Base-by-base conservation (phyloP, 2,329 filamentous ascomycete species). In the Claviceps pusilla region DNA sequence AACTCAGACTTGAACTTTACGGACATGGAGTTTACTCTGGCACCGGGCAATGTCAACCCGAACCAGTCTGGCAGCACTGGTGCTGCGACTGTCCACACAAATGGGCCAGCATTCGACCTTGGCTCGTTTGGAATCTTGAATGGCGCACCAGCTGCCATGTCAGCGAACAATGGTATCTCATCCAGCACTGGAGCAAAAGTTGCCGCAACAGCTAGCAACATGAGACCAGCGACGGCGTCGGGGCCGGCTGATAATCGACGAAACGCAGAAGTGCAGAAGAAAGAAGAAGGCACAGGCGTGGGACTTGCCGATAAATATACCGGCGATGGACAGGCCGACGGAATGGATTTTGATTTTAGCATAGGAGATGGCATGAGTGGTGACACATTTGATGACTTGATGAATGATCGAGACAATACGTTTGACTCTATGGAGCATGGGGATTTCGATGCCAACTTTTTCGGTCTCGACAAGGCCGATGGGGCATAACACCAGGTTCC, bases 1-100 rank as follows among this genome's bases (percentile, higher is more conserved):
- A 64, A 67, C 49, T 63, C 70, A n/a, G 71, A 73, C 52, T 68
- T 74, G 7, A 73, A 73, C 57, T 80, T 79, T 59, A 79, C 77
- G 14, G 70, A 79, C 57, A 79, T 79, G 75, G 71, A 76, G 41
- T 80, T 80, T 58, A 73, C 75, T 0, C 66, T 79, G 4, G 77
- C 74, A 1, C 73, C 76, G 0, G 57, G 70, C 9, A 68, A 65
- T 50, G 64, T 64, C 54, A 49, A 57, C 31, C 59, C 67, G 24
- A 58, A 54, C 35, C 62, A 65, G 48, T 56, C 62, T 16, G 54
- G 28, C 28, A 41, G 47, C 24, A 50, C 54, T 7, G 51, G 16
- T 28, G 41, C 11, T 29, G 19, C 50, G 7, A 47, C 54, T 35
- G 42, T 59, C 33, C 60, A 58, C 24, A 51, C 60, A 12, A 63